Evolutionary conservation across 2,329 filamentous ascomycete genomes (phyloP).

Genomic region (Ceratocystis papillata): DNA sequence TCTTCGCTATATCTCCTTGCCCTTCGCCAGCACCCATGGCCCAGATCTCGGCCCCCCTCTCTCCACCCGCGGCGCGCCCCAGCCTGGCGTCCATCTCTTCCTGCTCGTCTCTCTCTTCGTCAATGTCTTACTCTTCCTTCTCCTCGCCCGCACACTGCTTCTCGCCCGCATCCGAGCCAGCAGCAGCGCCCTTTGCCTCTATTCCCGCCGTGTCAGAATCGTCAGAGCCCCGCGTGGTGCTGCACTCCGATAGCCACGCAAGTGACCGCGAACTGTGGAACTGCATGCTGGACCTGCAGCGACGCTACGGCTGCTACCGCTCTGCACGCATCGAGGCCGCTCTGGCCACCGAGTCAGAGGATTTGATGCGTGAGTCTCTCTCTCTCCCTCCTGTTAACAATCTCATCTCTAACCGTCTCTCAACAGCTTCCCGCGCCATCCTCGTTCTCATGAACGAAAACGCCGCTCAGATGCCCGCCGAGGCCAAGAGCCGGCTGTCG

Average conservation of each 20-base stretch:
- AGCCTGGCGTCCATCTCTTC: constrained; percentile 4
- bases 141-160: constrained; percentile 5
- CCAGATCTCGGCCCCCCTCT: not conserved
- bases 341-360: constrained; percentile 33
- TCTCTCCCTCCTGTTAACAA: not conserved
- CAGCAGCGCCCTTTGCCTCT: not conserved
- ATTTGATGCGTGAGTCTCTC: constrained; percentile 38
- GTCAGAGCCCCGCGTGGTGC: constrained; percentile 2
- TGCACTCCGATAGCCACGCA: constrained; percentile 1
- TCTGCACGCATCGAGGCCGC: constrained; percentile 41
- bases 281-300: constrained; percentile 41
- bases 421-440: constrained; percentile 26
- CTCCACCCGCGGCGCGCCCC: not conserved
- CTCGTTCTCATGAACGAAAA: constrained; percentile 28
- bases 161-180: not conserved
- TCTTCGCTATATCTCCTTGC: constrained; percentile 23
- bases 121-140: constrained; percentile 10
- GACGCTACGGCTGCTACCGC: constrained; percentile 40
- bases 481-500: constrained; percentile 26
- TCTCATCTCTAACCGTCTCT: not conserved
- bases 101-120: constrained; percentile 18
- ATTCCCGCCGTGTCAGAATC: not conserved
- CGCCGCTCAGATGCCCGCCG: constrained; percentile 27
- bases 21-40: constrained; percentile 5
- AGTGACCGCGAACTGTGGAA: constrained; percentile 34